Conservation (phyloP, 2,329 filamentous ascomycete species). For the Monosporascus sp. region DNA sequence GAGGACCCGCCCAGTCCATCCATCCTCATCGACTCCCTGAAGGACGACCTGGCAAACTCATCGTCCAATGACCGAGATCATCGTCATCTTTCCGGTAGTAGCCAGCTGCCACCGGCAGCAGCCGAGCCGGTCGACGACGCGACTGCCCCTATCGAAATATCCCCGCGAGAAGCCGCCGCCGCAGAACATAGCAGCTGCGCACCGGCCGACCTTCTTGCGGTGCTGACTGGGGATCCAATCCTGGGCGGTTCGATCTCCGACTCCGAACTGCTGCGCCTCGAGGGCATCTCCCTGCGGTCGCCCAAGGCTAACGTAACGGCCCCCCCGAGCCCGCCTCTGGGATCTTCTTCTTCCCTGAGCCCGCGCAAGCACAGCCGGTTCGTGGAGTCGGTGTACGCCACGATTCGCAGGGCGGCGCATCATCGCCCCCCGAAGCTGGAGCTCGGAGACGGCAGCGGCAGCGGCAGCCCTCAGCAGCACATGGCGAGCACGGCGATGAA, state of each 20-base stretch:
- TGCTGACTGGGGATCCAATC: conserved; percentile 19
- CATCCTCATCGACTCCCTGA: conserved; percentile 23
- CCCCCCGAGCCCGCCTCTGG: conserved; percentile 19
- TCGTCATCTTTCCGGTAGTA: conserved; percentile 3
- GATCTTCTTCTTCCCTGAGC: conserved; percentile 19
- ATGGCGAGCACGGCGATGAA: background rate
- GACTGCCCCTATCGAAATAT: conserved; percentile 6
- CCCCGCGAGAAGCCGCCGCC: conserved; percentile 1
- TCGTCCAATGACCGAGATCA: conserved; percentile 16
- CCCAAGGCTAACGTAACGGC: conserved; percentile 18
- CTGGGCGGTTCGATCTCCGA: conserved; percentile 40
- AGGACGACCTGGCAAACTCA: conserved; percentile 13
- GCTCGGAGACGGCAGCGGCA: background rate
- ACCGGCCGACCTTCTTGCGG: conserved; percentile 9
- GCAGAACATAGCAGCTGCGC: conserved; percentile 9
- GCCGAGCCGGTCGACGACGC: conserved; percentile 4
- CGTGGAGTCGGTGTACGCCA: conserved; percentile 22
- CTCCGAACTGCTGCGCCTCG: conserved; percentile 41
- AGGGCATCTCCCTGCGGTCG: conserved; percentile 41
- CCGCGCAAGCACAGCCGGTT: conserved; percentile 23
- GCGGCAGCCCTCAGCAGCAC: background rate
- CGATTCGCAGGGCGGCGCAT: conserved; percentile 20
- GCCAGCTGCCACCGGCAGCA: conserved; percentile 7
- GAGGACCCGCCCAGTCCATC: conserved; percentile 27
- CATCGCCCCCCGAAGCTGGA: conserved; percentile 10